Conservation (phyloP, 176 grass and related monocot species). For the Olyra latifolia region DNA sequence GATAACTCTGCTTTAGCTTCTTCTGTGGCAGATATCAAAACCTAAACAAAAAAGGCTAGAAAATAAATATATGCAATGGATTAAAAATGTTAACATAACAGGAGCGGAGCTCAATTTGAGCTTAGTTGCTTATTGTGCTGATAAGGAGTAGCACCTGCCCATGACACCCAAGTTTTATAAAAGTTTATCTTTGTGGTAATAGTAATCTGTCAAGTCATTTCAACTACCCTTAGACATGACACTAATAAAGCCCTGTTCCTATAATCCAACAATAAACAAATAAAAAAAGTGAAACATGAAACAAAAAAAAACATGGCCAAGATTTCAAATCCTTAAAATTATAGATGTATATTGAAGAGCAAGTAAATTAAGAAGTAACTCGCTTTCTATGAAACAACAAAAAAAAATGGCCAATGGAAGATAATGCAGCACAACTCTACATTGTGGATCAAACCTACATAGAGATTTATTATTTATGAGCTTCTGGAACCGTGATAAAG, state of each 20-base stretch:
- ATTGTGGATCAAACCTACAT: not conserved
- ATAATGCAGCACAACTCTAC: not conserved
- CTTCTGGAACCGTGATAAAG: not conserved
- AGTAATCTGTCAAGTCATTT: not conserved
- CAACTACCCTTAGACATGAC: slow-evolving; percentile 1
- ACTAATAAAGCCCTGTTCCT: not conserved
- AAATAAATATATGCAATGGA: slow-evolving; percentile 10
- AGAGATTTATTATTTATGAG: not conserved
- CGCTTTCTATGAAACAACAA: not conserved
- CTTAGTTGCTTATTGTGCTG: not conserved
- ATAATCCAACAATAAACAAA: not conserved
- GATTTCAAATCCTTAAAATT: not conserved
- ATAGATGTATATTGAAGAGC: not conserved
- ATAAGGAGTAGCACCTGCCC: not conserved
- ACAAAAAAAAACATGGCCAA: not conserved
- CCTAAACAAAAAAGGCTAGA: slow-evolving; percentile 39
- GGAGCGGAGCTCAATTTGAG: not conserved
- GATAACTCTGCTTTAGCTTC: slow-evolving; percentile 62
- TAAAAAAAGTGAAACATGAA: slow-evolving; percentile 13
- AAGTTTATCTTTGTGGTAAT: not conserved
- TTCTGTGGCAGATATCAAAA: slow-evolving; percentile 84
- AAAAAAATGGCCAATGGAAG: not conserved
- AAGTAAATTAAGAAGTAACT: not conserved
- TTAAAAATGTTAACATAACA: slow-evolving; percentile 9
- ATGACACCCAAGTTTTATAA: not conserved